These are phyloP conservation scores for Serpula lacrymans DNA, from an alignment of 768 basidiomycete genomes.

Conservation along the genomic window DNA sequence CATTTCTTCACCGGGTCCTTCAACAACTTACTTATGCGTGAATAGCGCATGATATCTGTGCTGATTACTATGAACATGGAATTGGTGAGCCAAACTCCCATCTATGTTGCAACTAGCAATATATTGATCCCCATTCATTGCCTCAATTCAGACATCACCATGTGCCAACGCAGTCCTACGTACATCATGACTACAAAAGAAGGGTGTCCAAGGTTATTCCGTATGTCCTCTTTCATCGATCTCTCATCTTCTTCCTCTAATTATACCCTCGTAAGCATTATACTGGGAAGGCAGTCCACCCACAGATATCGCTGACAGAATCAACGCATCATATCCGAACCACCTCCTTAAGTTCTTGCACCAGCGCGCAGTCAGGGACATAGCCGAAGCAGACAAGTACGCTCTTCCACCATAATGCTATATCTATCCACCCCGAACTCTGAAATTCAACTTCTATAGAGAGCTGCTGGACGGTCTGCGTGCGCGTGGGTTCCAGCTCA, in stretches of 20 bases:
- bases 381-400: constrained; percentile 51
- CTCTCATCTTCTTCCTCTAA: neutral
- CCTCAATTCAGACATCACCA: constrained; percentile 46
- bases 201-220: constrained; percentile 29
- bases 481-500: constrained; percentile 49
- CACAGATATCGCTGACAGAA: constrained; percentile 45
- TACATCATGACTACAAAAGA: constrained; percentile 42
- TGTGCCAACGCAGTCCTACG: constrained; percentile 54
- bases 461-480: constrained; percentile 48
- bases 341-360: constrained; percentile 21
- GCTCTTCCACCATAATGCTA: constrained; percentile 6
- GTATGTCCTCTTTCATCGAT: constrained; percentile 13
- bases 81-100: too few species aligned
- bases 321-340: constrained; percentile 41
- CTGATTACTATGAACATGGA: constrained; percentile 42
- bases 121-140: too few species aligned
- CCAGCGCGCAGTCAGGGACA: constrained; percentile 30
- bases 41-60: constrained; percentile 47
- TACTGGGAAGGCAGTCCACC: constrained; percentile 43
- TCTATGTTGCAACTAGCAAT: too few species aligned
- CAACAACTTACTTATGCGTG: neutral
- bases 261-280: constrained; percentile 10
- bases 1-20: constrained; percentile 13
- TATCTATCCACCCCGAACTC: neutral
- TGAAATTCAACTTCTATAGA: constrained; percentile 17